Evolutionary conservation across 2,329 filamentous ascomycete species (phyloP), one percentile per base, ranked within the genome.

Genomic region (Ophiostoma quercus): DNA sequence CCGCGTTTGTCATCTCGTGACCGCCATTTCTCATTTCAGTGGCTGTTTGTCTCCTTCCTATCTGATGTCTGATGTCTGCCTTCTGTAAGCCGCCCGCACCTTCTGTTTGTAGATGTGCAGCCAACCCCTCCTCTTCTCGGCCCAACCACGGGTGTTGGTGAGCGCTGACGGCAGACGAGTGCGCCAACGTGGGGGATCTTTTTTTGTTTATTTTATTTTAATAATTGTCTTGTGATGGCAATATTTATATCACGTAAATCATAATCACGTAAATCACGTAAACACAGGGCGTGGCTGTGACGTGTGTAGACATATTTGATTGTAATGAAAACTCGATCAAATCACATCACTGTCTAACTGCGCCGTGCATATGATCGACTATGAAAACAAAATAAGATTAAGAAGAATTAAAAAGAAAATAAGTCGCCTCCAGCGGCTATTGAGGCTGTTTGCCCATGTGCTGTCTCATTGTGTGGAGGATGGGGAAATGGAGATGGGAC

Each of bases 101-200:
- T 57, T 57, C 22, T 25, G 51, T 57, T 22, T 29, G 47, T 12
- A 29, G 51, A 57, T 57, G 51, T 25, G 51, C 51, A 25, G 51
- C 51, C 51, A 57, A 25, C 51, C 51, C 51, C n/a, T 19, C 43
- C 43, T 47, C 43, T 47, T 57, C 51, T 57, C 51, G 51, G 51
- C 51, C 51, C 22, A 57, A 57, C 51, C 22, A 25, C 51, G 51
- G 51, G 51, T 25, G 51, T 29, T 57, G 51, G 51, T 57, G 51
- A 57, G 51, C 43, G n/a, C 51, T 22, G 51, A 29, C 51, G 22
- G 51, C n/a, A 16, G 22, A 25, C 51, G 25, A 25, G 51, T n/a
- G 51, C 7, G 9, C 51, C 43, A n/a, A 47, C 43, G 43, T 47
- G 43, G 43, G 43, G 43, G 43, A n/a, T 47, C 41, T 43, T 47